Evolutionary conservation across 805 yeast genomes (phyloP).

Genomic region (Saccharomyces mikatae): DNA sequence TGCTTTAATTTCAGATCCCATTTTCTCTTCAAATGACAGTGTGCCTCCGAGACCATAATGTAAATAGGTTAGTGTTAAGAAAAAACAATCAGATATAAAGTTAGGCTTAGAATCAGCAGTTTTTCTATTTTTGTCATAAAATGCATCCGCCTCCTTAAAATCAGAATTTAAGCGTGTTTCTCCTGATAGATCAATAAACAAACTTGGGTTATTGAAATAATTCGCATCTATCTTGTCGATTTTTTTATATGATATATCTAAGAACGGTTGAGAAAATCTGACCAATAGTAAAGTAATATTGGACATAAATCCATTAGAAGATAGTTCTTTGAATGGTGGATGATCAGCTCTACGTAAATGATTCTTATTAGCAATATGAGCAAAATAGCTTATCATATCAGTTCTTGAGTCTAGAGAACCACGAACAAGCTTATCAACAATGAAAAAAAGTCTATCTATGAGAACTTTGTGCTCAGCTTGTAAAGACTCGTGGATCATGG

Average conservation of each 20-base stretch:
- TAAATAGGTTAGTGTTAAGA: constrained; percentile 63
- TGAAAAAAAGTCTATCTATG: constrained; percentile 55
- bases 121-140: constrained; percentile 36
- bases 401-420: constrained; percentile 60
- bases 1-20: constrained; percentile 43
- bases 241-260: constrained; percentile 56
- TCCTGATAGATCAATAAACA: constrained; percentile 57
- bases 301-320: constrained; percentile 75
- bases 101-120: constrained; percentile 40
- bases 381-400: constrained; percentile 59
- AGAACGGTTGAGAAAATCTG: constrained; percentile 74
- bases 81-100: constrained; percentile 89
- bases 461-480: constrained; percentile 56
- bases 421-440: constrained; percentile 68
- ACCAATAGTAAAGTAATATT: constrained; percentile 63
- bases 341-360: constrained; percentile 85
- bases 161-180: constrained; percentile 83
- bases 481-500: constrained; percentile 47
- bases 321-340: constrained; percentile 55
- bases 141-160: constrained; percentile 55
- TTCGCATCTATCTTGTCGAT: constrained; percentile 69
- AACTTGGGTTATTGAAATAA: constrained; percentile 48
- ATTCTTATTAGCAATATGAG: constrained; percentile 66
- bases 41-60: constrained; percentile 89
- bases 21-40: constrained; percentile 45